Percentiles rank a stretch among this genome's conserved stretches.
Evolutionary conservation across 176 grass and related monocot species (phyloP).

Genomic region (Rhynchospora tenuis): DNA sequence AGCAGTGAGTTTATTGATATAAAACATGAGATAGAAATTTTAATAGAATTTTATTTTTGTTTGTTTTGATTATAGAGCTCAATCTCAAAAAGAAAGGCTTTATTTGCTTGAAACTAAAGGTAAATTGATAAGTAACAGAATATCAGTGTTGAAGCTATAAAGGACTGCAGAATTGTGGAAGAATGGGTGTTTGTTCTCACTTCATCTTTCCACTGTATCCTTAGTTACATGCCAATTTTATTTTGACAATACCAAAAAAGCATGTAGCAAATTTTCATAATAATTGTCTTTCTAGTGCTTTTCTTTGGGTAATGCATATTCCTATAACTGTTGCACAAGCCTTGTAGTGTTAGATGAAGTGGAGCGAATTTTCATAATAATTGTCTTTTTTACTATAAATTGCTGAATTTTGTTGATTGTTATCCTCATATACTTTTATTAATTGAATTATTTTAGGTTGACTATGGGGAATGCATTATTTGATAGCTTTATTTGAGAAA

Average conservation of each 20-base stretch:
- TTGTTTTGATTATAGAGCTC: not conserved
- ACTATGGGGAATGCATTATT: not conserved
- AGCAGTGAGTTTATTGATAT: constrained; percentile 48
- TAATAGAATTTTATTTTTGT: not conserved
- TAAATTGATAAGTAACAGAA: not conserved
- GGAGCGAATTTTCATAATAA: not conserved
- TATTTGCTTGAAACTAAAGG: not conserved
- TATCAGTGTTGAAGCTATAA: not conserved
- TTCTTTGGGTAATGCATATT: not conserved
- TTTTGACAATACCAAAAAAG: not conserved
- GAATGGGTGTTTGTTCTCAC: too few species aligned
- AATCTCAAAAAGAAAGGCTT: not conserved
- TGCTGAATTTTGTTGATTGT: not conserved
- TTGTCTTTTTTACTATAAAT: not conserved
- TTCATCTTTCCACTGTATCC: too few species aligned
- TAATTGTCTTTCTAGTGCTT: not conserved
- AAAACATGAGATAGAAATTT: constrained; percentile 9
- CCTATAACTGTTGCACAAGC: too few species aligned
- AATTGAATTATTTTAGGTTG: not conserved
- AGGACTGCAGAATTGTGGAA: not conserved
- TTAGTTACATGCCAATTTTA: not conserved
- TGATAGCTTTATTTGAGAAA: not conserved
- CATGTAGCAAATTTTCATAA: not conserved
- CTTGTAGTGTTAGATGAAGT: too few species aligned
- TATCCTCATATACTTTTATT: not conserved